Evolutionary conservation across 371 early-diverging fungal species (phyloP).

Genomic region (Mortierella sp.): DNA sequence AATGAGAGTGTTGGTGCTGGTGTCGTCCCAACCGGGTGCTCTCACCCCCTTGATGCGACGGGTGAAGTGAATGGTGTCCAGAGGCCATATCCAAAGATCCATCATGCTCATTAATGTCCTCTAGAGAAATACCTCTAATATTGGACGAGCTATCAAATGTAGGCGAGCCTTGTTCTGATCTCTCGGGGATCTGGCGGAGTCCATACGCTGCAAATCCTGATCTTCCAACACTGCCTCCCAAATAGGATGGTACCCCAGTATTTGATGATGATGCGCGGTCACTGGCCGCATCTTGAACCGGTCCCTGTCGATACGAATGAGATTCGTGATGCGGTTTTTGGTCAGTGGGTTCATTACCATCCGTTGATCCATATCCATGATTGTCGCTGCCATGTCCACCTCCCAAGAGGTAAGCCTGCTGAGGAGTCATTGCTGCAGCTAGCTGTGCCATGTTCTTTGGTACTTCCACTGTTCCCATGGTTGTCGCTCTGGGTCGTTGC

Average conservation of each 20-base stretch:
- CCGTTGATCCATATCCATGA: background rate
- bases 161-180: slow-evolving; percentile 47
- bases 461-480: slow-evolving; percentile 49
- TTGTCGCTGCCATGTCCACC: background rate
- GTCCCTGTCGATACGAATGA: background rate
- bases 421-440: slow-evolving; percentile 47
- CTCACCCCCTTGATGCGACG: background rate
- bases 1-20: slow-evolving; percentile 4
- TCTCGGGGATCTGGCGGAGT: slow-evolving; percentile 42
- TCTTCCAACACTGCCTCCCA: background rate
- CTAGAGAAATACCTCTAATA: no score
- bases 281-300: background rate
- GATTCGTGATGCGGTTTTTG: background rate
- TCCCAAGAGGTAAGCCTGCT: slow-evolving; percentile 1
- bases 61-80: slow-evolving; percentile 7
- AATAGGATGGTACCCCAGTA: no score
- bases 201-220: background rate
- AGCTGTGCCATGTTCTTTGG: slow-evolving; percentile 51
- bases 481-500: slow-evolving; percentile 45
- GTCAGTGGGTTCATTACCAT: background rate
- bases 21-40: background rate
- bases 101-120: slow-evolving; percentile 1
- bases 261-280: no score
- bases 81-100: background rate
- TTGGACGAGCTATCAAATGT: slow-evolving; percentile 8